Base-by-base conservation (phyloP, 2,329 filamentous ascomycete species). In the Botrytis hyacinthi region DNA sequence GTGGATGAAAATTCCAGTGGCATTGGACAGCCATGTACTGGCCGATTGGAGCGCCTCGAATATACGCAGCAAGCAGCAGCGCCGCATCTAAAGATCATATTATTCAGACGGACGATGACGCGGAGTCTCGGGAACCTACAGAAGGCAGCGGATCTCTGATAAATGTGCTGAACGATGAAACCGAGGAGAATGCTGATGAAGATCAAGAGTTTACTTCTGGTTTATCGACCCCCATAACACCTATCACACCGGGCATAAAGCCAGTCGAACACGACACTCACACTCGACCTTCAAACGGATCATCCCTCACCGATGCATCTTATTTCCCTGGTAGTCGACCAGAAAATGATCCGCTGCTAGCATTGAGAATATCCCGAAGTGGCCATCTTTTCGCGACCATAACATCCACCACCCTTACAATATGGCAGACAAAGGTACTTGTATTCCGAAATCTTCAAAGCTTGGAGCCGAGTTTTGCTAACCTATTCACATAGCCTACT, bases 381-480 rank as follows among this genome's bases (percentile, higher is more conserved):
- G 95, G 95, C 59, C 92, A 95, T 79, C 84, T 92, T 75, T 98
- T 99, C 83, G 93, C 93, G 70, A 94, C 94, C 65, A 93, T 98
- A 80, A 98, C 95, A 0, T 85, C 88, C 8, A 93, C 93, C 2
- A 92, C 93, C 20, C 89, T 99, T 82, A 94, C 93, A n/a, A 87
- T 99, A 77, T 99, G 96, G 96, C 96, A 99, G 84, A 95, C 93
- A 72, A 95, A 95, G 88, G 94, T 94, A 86, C 74, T 86, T 79
- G 61, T 67, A 70, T 46, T 44, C 37, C 57, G 71, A 72, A 71
- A 66, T 57, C 57, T 59, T 20, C 16, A 37, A 29, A 37, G 32
- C 2, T 26, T 59, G 26, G 12, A n/a, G 18, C 48, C 32, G 60
- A 67, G 29, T 69, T 67, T 73, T 65, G 72, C 63, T 73, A 48